These are phyloP conservation scores for Plasmodium vivax DNA, from an alignment of 169 alveolate genomes.

Conservation along the genomic window DNA sequence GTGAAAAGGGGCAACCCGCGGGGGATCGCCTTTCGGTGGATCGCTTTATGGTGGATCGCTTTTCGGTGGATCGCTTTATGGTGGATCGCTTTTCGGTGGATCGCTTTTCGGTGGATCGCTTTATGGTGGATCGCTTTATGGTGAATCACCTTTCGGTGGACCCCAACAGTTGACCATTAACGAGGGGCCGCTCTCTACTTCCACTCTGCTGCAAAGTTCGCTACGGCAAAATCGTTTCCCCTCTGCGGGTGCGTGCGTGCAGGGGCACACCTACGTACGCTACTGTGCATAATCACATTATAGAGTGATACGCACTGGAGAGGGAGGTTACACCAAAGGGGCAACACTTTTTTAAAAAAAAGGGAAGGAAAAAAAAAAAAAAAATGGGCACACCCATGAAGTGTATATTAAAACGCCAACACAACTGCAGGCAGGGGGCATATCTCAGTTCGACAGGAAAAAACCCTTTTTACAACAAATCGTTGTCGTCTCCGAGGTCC, in stretches of 20 bases:
- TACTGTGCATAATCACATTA: neutral
- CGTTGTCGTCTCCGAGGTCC: slow-evolving; percentile 64
- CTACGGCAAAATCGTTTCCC: neutral
- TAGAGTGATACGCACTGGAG: neutral
- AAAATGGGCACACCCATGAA: neutral
- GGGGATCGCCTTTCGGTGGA: neutral
- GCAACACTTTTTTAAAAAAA: neutral
- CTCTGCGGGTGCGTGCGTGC: neutral
- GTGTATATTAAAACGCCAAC: neutral
- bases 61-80: neutral
- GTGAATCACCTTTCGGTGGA: neutral
- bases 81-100: neutral
- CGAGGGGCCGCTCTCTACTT: neutral
- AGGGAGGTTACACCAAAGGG: neutral
- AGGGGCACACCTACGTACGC: neutral
- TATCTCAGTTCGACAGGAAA: neutral
- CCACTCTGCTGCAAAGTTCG: neutral
- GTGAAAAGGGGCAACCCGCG: neutral
- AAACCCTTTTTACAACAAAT: slow-evolving; percentile 21
- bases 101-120: neutral
- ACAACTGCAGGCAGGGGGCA: neutral
- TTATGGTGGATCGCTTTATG: neutral
- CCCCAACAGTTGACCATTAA: neutral
- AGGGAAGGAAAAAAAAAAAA: neutral
- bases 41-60: neutral